Conservation (phyloP, 2,329 filamentous ascomycete species). For the Paraconiothyrium brasiliense region DNA sequence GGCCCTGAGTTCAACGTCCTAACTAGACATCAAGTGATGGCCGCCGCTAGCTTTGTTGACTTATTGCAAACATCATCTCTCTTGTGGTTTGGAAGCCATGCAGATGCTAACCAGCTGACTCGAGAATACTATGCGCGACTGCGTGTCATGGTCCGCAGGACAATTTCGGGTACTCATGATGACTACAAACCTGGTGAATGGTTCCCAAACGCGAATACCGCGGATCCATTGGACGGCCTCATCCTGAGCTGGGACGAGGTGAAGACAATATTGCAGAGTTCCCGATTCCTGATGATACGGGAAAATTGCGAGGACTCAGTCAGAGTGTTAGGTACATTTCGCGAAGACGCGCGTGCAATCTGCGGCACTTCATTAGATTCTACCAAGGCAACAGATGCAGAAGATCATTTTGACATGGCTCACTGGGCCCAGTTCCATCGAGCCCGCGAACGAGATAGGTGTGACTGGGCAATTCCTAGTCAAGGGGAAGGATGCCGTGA, state of each 20-base stretch:
- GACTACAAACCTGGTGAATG: not conserved
- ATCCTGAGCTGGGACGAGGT: not conserved
- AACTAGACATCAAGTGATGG: conserved; percentile 19
- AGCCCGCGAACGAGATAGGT: not conserved
- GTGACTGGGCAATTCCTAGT: not conserved
- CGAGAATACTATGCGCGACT: not conserved
- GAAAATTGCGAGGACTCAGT: not conserved
- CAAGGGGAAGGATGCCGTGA: not conserved
- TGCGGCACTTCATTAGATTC: not conserved
- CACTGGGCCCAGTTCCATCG: not conserved
- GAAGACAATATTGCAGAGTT: not conserved
- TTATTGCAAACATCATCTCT: not conserved
- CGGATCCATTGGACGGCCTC: not conserved
- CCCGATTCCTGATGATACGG: not conserved
- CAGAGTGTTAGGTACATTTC: not conserved
- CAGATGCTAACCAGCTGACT: not conserved
- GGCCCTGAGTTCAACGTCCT: conserved; percentile 22
- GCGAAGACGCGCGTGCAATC: not conserved
- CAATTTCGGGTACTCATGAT: not conserved
- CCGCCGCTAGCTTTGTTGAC: conserved; percentile 15
- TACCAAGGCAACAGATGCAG: not conserved
- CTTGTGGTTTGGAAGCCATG: not conserved
- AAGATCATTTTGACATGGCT: not conserved
- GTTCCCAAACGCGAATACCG: not conserved
- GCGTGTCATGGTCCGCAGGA: not conserved